A percentile compares a stretch with the other conserved stretches of the same genome.
These are phyloP conservation scores for Grosmannia serpens DNA, from an alignment of 2,329 filamentous ascomycete species.

Conservation along the genomic window DNA sequence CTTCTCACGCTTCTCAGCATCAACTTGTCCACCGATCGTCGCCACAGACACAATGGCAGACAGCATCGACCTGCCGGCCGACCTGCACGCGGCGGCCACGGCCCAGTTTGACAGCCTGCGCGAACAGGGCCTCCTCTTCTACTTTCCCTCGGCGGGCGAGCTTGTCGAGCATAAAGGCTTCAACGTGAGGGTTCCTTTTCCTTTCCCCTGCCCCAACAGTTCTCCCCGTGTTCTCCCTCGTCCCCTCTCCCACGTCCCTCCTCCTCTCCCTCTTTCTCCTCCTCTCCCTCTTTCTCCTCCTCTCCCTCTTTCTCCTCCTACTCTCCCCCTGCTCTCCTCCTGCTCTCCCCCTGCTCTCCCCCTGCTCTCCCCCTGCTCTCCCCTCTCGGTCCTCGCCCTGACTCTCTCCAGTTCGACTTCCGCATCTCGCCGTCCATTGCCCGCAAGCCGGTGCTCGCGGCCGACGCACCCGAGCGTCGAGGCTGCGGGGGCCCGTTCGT, in stretches of 20 bases:
- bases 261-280: neutral
- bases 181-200: neutral
- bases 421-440: constrained; percentile 15
- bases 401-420: constrained; percentile 18
- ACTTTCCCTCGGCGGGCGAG: constrained; percentile 9
- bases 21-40: too few relatives aligned
- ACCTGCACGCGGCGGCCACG: constrained; percentile 8
- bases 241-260: neutral
- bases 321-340: too few relatives aligned
- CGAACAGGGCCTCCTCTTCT: constrained; percentile 9
- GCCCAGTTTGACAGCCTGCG: constrained; percentile 11
- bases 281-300: neutral
- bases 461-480: constrained; percentile 16
- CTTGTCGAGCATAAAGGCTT: constrained; percentile 7
- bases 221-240: neutral
- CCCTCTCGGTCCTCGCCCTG: neutral
- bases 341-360: too few relatives aligned
- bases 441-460: constrained; percentile 11
- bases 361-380: neutral
- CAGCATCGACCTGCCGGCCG: constrained; percentile 6
- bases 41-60: neutral
- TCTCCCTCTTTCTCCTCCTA: constrained; percentile 13
- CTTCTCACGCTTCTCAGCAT: too few relatives aligned
- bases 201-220: neutral
- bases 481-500: constrained; percentile 16